Evolutionary conservation across 2,329 filamentous ascomycete species (phyloP).

Genomic region (Nakataea oryzae): DNA sequence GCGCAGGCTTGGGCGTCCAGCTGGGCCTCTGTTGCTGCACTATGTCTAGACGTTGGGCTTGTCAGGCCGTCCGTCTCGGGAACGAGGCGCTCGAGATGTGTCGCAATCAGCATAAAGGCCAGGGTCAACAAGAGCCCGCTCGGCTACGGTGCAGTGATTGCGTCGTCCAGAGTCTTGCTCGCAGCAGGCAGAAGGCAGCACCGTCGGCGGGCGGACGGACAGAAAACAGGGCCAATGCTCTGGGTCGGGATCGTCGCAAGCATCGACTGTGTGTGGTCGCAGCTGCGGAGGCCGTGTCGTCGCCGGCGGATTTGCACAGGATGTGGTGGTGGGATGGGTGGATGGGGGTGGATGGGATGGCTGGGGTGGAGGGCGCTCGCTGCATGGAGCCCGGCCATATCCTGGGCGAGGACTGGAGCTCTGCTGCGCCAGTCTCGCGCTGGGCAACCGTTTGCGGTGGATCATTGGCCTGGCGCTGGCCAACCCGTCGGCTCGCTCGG

Average conservation of each 20-base stretch:
- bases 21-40: not conserved
- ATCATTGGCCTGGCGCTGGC: not conserved
- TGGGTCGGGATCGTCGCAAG: not conserved
- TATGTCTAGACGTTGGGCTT: not conserved
- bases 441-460: not conserved
- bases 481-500: not conserved
- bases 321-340: not conserved
- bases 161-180: not conserved
- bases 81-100: not conserved
- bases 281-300: not conserved
- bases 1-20: not conserved
- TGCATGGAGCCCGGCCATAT: not conserved
- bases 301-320: not conserved
- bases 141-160: not conserved
- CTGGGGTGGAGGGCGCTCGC: not conserved
- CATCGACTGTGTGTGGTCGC: not conserved
- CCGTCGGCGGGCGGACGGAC: no score
- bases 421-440: not conserved
- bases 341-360: not conserved
- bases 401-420: not conserved
- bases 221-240: not conserved
- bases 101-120: not conserved
- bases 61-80: no score
- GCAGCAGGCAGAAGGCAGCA: not conserved
- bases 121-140: not conserved